These are phyloP conservation scores for Pneumocystis jirovecii DNA, from an alignment of 1,139 yeast genomes.

Conservation along the genomic window DNA sequence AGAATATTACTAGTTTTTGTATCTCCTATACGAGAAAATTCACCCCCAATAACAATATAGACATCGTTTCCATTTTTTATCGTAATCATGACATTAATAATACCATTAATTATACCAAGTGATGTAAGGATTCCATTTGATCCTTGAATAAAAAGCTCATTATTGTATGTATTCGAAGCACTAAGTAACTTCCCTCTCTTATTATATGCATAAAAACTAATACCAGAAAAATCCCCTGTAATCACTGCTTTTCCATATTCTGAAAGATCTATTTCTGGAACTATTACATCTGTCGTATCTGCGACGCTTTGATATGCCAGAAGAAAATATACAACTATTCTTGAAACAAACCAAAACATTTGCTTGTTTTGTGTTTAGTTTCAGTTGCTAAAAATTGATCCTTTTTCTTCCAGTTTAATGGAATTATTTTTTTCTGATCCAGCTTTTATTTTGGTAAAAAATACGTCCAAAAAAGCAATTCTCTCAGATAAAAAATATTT, in stretches of 20 bases:
- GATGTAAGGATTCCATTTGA: constrained; percentile 9
- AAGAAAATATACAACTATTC: not conserved
- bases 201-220: constrained; percentile 41
- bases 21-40: constrained; percentile 27
- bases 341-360: not conserved
- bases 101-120: constrained; percentile 21
- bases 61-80: constrained; percentile 23
- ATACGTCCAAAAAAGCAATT: not conserved
- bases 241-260: constrained; percentile 37
- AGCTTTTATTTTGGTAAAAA: not conserved
- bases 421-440: not conserved
- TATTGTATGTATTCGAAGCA: constrained; percentile 6
- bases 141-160: constrained; percentile 9
- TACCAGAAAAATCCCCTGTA: constrained; percentile 49
- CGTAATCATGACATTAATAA: constrained; percentile 22
- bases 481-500: not conserved
- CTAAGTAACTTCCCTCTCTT: constrained; percentile 16
- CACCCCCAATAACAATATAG: constrained; percentile 33
- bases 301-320: not conserved
- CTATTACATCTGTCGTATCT: not conserved
- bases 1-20: constrained; percentile 34
- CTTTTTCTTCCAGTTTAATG: not conserved
- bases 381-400: not conserved
- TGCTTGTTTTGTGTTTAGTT: not conserved
- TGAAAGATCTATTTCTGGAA: constrained; percentile 15